These are phyloP conservation scores for Conoideocrella luteorostrata DNA, from an alignment of 2,329 filamentous ascomycete genomes.

Conservation along the genomic window DNA sequence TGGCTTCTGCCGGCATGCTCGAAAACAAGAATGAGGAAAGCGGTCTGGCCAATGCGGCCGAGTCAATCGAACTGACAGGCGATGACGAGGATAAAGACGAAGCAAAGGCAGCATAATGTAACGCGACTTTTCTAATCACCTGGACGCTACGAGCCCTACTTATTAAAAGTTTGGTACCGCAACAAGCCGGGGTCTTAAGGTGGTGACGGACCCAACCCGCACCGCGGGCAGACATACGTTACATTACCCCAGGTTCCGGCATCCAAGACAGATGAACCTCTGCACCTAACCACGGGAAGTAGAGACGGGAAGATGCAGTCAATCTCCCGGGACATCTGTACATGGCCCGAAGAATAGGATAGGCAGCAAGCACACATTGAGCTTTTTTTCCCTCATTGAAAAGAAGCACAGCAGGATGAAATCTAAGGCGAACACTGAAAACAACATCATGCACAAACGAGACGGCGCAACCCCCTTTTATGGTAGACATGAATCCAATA, in stretches of 20 bases:
- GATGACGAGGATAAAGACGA: slow-evolving; percentile 20
- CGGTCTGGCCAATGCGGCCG: slow-evolving; percentile 34
- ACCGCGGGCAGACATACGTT: slow-evolving; percentile 3
- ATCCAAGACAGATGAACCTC: background rate
- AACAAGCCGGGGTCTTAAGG: background rate
- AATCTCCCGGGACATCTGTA: background rate
- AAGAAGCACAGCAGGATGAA: no score
- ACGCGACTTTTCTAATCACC: background rate
- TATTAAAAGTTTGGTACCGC: background rate
- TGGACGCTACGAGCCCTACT: background rate
- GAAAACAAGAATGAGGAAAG: slow-evolving; percentile 41
- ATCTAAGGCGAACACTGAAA: no score
- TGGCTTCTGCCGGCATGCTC: slow-evolving; percentile 40
- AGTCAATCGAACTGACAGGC: slow-evolving; percentile 31
- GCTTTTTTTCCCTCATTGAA: background rate
- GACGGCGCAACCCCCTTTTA: no score
- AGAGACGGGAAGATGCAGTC: slow-evolving; percentile 3
- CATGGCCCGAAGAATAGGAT: background rate
- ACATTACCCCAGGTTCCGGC: background rate
- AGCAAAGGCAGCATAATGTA: slow-evolving; percentile 5
- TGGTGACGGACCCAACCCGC: slow-evolving; percentile 4
- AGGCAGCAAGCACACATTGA: background rate
- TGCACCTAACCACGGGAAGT: background rate
- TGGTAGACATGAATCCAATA: no score
- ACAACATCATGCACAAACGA: no score